Percentiles rank a stretch among this genome's conserved stretches.
These are phyloP conservation scores for Eleusine indica DNA, from an alignment of 176 grass and related monocot species.

Conservation along the genomic window DNA sequence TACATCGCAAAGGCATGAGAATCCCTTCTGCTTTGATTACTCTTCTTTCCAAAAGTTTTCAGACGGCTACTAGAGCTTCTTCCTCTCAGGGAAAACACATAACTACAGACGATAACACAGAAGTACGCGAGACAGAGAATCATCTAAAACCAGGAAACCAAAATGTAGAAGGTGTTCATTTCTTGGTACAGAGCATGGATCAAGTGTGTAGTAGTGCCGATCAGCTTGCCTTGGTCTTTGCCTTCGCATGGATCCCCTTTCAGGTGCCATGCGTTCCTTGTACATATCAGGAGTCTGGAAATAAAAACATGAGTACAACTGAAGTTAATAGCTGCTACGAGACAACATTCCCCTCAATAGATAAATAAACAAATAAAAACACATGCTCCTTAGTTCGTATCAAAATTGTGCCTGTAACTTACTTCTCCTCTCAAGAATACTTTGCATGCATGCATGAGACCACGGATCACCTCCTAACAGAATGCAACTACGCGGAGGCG, in stretches of 20 bases:
- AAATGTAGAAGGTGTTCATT: neutral
- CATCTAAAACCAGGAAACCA: neutral
- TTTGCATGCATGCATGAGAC: neutral
- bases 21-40: neutral
- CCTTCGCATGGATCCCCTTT: slow-evolving; percentile 18
- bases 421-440: neutral
- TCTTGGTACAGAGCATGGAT: neutral
- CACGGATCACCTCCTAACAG: too few relatives aligned
- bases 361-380: neutral
- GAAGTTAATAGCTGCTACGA: neutral
- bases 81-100: neutral
- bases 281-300: slow-evolving; percentile 36
- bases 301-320: slow-evolving; percentile 11
- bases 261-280: slow-evolving; percentile 4
- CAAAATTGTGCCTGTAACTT: neutral
- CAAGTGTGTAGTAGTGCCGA: neutral
- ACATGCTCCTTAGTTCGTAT: neutral
- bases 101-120: neutral
- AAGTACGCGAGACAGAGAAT: neutral
- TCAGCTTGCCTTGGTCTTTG: neutral
- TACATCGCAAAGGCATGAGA: neutral
- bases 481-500: too few relatives aligned
- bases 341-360: neutral
- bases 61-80: neutral
- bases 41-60: slow-evolving; percentile 2